A percentile compares a stretch with the other conserved stretches of the same genome.
Conservation (phyloP, 306 rosid species). For the Pueraria montana region DNA sequence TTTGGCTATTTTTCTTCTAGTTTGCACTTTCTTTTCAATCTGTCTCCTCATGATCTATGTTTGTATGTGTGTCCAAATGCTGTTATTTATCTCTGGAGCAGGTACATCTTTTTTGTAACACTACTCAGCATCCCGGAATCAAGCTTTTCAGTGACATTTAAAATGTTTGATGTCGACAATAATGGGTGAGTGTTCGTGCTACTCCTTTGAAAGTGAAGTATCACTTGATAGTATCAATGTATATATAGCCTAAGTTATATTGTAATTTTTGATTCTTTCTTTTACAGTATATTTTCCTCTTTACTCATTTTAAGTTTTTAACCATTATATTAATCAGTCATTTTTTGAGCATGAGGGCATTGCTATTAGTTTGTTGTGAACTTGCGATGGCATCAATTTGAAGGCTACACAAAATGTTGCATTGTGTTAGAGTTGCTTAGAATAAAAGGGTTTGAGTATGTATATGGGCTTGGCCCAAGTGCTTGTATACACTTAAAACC, state of each 20-base stretch:
- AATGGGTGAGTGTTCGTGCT: slow-evolving; percentile 68
- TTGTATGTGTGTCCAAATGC: neutral
- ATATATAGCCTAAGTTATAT: neutral
- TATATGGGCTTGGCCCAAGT: too few species aligned
- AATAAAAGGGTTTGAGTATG: too few species aligned
- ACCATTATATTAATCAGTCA: slow-evolving; percentile 16
- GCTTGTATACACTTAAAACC: too few species aligned
- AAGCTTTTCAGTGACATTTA: slow-evolving; percentile 78
- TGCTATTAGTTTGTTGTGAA: slow-evolving; percentile 1
- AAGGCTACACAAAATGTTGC: slow-evolving; percentile 1
- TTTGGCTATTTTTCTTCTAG: slow-evolving; percentile 20
- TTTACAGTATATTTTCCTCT: neutral
- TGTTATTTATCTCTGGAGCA: slow-evolving; percentile 51
- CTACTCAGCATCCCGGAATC: slow-evolving; percentile 92
- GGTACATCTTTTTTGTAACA: slow-evolving; percentile 92
- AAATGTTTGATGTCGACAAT: slow-evolving; percentile 81
- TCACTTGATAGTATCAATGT: slow-evolving; percentile 15
- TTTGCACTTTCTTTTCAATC: neutral
- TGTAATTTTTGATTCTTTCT: slow-evolving; percentile 22
- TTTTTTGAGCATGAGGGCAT: slow-evolving; percentile 16
- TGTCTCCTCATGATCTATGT: neutral
- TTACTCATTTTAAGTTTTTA: slow-evolving; percentile 23
- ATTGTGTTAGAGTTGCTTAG: too few species aligned
- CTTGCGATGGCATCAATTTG: neutral
- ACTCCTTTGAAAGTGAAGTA: slow-evolving; percentile 34